phyloP scores from a whole-genome alignment of 2,329 filamentous ascomycete genomes.

The Parastagonospora nodorum region DNA sequence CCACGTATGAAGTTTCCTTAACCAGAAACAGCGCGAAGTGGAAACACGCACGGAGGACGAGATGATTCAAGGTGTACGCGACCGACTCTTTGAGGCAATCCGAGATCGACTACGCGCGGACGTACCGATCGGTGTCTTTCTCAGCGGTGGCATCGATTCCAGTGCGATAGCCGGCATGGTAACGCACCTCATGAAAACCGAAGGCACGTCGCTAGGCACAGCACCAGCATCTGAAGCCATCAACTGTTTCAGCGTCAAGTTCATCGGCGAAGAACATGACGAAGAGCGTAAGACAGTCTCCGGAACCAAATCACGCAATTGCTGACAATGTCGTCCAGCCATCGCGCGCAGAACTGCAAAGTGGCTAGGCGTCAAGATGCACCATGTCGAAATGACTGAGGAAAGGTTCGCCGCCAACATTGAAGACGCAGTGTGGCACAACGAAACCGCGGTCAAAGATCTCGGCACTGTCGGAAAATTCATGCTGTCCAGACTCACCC shows the following conservation, averaged over 20 bases:
- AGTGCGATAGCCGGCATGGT: conserved; percentile 63
- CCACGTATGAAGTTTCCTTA: background rate
- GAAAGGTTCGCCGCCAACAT: conserved; percentile 50
- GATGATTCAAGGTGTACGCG: conserved; percentile 56
- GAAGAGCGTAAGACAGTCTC: conserved; percentile 21
- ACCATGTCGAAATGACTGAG: conserved; percentile 48
- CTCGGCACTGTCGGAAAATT: conserved; percentile 60
- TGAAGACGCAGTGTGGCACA: conserved; percentile 53
- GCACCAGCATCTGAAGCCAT: conserved; percentile 35
- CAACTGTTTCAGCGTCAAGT: conserved; percentile 59
- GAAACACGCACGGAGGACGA: conserved; percentile 57
- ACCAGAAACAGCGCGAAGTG: conserved; percentile 14
- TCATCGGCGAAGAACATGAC: conserved; percentile 54
- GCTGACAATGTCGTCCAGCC: conserved; percentile 52
- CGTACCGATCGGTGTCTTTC: conserved; percentile 62
- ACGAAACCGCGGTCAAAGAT: conserved; percentile 54
- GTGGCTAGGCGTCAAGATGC: conserved; percentile 54
- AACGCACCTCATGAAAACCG: conserved; percentile 51
- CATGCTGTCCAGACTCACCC: conserved; percentile 54
- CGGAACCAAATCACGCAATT: background rate
- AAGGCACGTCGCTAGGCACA: conserved; percentile 53
- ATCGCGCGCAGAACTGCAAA: conserved; percentile 56
- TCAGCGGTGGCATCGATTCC: conserved; percentile 64
- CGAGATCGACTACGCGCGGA: conserved; percentile 61
- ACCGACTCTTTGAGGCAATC: conserved; percentile 58